Evolutionary conservation across 441 rosid species (phyloP), one percentile per base, ranked within the genome.

Genomic region (Arabidopsis lyrata): DNA sequence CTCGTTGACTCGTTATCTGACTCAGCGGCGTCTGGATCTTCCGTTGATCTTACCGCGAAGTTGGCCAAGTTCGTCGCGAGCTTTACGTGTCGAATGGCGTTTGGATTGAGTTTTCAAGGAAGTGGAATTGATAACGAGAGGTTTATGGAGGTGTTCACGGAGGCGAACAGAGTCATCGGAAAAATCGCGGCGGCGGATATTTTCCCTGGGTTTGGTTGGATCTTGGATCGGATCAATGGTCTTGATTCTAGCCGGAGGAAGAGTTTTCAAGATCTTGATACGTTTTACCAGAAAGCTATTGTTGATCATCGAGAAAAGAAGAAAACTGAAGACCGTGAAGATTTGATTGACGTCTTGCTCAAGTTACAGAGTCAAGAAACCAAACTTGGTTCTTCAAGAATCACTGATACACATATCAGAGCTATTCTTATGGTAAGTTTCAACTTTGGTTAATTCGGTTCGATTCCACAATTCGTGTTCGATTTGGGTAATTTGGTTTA

Each of bases 281-380:
- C 42, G 7, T 79, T 86, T 62, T 85, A 80, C 2, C 77, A 83
- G 56, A 73, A 82, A 60, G 81, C 82, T 3, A 77, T 88, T 27
- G 73, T 72, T 7, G 87, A 84, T 61, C 96, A 90, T 72, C 72
- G 80, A 63, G 41, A 75, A 47, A 18, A 70, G 58, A 15, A 16
- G 68, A 83, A 81, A 45, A 55, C 0, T 11, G 71, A 56, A 34
- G 84, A 68, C 15, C 67, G 85, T 0, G 84, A 83, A 32, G 96
- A 90, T 78, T 63, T 90, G 9, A 81, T 90, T 14, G 85, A 90
- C 36, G 84, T 88, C 10, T 64, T 88, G 71, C 78, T 88, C 8
- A 57, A 63, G 54, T 72, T 84, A 32, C 81, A 80, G 67, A 81
- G 68, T 65, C 81, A 86, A 27, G 80, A 78, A 66, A 49, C 63